Conservation (phyloP, 2,329 filamentous ascomycete species). For the Aspergillus udagawae region DNA sequence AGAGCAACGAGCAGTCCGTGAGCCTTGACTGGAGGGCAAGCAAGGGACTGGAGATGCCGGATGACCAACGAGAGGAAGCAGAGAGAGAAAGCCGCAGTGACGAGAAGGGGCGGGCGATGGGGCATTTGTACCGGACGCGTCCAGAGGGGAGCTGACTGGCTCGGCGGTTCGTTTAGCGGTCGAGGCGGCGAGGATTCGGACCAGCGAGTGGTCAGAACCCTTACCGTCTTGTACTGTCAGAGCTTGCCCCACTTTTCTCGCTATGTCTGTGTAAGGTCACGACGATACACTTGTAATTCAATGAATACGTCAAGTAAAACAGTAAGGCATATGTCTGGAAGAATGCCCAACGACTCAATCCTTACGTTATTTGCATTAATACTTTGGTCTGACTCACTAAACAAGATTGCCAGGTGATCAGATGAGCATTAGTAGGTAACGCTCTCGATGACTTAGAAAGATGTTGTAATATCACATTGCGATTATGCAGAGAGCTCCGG, state of each 20-base stretch:
- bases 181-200: slow-evolving; percentile 13
- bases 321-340: neutral
- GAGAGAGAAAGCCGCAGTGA: slow-evolving; percentile 33
- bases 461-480: neutral
- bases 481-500: neutral
- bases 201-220: slow-evolving; percentile 11
- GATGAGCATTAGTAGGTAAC: neutral
- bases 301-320: neutral
- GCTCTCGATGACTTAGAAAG: neutral
- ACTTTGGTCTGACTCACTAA: neutral
- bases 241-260: slow-evolving; percentile 13
- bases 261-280: neutral
- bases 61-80: slow-evolving; percentile 41
- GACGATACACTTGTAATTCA: neutral
- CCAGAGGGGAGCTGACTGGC: slow-evolving; percentile 23
- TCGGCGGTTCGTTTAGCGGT: slow-evolving; percentile 15
- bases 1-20: slow-evolving; percentile 19
- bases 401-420: neutral
- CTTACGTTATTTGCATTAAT: neutral
- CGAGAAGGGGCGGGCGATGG: slow-evolving; percentile 35
- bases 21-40: slow-evolving; percentile 24
- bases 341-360: neutral
- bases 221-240: slow-evolving; percentile 15
- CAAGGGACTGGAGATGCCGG: slow-evolving; percentile 26
- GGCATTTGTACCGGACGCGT: slow-evolving; percentile 37